phyloP scores from a whole-genome alignment of 2,329 filamentous ascomycete genomes.

The Sporothrix curviconia region DNA sequence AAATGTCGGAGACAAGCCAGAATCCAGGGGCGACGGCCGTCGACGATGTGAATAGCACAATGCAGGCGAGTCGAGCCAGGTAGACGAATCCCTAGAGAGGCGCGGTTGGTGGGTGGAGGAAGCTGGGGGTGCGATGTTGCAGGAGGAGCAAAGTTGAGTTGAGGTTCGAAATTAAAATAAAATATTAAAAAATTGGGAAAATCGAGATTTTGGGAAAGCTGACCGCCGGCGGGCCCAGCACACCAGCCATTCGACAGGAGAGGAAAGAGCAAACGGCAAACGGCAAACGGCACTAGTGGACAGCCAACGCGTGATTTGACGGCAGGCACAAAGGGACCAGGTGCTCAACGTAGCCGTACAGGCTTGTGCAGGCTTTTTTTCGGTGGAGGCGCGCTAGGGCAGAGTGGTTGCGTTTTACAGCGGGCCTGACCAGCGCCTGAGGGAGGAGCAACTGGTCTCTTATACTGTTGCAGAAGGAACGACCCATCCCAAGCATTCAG shows the following conservation, averaged over 20 bases:
- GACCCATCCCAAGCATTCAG: neutral
- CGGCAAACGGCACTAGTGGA: neutral
- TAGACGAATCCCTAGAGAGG: neutral
- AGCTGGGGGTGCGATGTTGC: neutral
- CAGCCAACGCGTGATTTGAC: neutral
- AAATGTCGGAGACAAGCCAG: neutral
- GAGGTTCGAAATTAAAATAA: conserved; percentile 7
- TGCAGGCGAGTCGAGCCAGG: neutral
- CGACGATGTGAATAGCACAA: neutral
- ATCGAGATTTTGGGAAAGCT: conserved; percentile 11
- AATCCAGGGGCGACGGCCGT: neutral
- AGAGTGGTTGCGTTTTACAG: conserved; percentile 6
- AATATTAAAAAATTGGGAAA: conserved; percentile 6
- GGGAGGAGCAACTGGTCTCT: conserved; percentile 2
- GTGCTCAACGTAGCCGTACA: neutral
- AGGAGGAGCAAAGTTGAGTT: neutral
- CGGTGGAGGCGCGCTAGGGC: conserved; percentile 1
- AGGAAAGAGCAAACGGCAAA: neutral
- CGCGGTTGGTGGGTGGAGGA: neutral
- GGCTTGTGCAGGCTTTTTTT: conserved; percentile 1
- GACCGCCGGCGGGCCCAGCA: neutral
- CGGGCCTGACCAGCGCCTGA: neutral
- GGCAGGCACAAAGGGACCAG: neutral
- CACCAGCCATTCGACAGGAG: neutral
- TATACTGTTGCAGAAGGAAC: neutral